A percentile compares a stretch with the other conserved stretches of the same genome.
phyloP scores from a whole-genome alignment of 495 filamentous ascomycete species.

The Lophiostoma macrostomum region DNA sequence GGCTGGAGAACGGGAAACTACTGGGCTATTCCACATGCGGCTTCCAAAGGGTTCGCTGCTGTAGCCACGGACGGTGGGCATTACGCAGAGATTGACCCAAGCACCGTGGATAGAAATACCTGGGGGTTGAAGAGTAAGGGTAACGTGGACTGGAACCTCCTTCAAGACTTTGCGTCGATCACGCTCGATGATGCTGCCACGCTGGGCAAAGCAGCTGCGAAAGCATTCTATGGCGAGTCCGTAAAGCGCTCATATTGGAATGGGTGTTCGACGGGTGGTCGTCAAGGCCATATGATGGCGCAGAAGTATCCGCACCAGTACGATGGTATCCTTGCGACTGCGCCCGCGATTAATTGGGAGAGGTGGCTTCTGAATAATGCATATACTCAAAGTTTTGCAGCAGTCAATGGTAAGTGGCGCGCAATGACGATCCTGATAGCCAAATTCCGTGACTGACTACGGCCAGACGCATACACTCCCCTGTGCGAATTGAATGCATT shows the following conservation, averaged over 20 bases:
- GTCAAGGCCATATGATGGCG: conserved; percentile 5
- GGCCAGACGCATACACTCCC: conserved; percentile 15
- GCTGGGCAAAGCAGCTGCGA: not conserved
- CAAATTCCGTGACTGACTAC: too few species aligned
- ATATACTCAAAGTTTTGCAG: too few species aligned
- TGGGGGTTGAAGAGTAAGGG: conserved; percentile 26
- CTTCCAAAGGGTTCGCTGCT: not conserved
- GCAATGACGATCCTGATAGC: too few species aligned
- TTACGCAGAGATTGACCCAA: not conserved
- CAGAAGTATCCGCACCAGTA: conserved; percentile 2
- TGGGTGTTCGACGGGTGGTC: conserved; percentile 15
- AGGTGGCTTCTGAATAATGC: too few species aligned
- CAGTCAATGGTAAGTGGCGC: too few species aligned
- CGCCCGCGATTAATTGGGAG: conserved; percentile 37
- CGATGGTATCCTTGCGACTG: conserved; percentile 6
- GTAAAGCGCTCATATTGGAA: conserved; percentile 13
- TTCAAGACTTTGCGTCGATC: conserved; percentile 14
- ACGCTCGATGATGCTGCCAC: not conserved
- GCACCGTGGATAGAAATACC: not conserved
- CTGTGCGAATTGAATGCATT: conserved; percentile 33
- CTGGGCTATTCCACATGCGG: not conserved
- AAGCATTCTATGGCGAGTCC: not conserved
- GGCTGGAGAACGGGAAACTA: conserved; percentile 2
- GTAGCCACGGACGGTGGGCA: not conserved
- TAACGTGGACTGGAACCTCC: conserved; percentile 30